Evolutionary conservation across 2,329 filamentous ascomycete species (phyloP), one percentile per base, ranked within the genome.

Genomic region (Corinectria fuckeliana): DNA sequence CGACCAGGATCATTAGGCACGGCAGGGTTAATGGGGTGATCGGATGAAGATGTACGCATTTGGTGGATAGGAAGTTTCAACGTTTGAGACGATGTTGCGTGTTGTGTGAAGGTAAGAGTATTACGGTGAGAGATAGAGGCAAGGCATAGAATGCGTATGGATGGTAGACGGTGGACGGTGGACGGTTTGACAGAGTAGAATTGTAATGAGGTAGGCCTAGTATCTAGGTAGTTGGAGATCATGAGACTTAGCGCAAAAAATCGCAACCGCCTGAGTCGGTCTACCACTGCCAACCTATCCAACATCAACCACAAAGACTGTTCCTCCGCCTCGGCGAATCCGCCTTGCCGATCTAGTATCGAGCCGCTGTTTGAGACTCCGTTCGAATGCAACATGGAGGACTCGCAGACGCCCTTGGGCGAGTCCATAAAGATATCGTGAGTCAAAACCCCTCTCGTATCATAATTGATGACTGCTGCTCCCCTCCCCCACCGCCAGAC

Each of bases 341-440:
- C 23, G 34, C 38, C 45, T 26, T 39, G 38, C 30, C 28, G 32
- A 26, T 23, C 23, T 50, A 20, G 20, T 30, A 28, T 26, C 23
- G 14, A 13, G 23, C 28, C 38, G 18, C 18, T 39, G 32, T 39
- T n/a, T 38, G 20, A 51, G 30, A 16, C 32, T 28, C 38, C 16
- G 50, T 26, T 30, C 23, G 28, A 32, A 30, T 13, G 28, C 41
- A 58, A 26, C 41, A 75, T 74, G 73, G 73, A 75, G 34, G 71
- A 74, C 51, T 74, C 73, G 26, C 72, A 74, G 56, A 75, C 74
- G 32, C 72, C 71, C 20, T 67, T 76, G 60, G 73, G 71, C 49
- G 74, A 76, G 63, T 72, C 71, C 42, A 74, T 75, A 60, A 72
- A 73, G 60, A 76, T 74, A 60, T 76, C 74, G 74, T 76, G 63